These are phyloP conservation scores for Monotropa hypopitys DNA, from an alignment of 179 eudicot genomes.

Conservation along the genomic window DNA sequence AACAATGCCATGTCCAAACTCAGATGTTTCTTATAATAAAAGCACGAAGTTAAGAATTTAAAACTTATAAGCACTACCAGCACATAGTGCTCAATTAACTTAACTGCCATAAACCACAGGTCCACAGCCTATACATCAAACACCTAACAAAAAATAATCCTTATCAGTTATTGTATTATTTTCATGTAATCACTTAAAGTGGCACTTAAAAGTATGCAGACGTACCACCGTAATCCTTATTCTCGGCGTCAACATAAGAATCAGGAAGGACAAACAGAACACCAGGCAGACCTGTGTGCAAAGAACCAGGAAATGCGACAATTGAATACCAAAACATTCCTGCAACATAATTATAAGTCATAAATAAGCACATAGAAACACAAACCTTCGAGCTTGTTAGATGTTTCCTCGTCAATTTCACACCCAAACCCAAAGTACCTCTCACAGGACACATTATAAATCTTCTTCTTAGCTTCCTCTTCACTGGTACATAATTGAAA, in stretches of 20 bases:
- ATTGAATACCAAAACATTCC: not conserved
- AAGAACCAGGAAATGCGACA: not conserved
- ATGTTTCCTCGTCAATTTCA: constrained; percentile 88
- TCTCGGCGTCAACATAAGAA: constrained; percentile 89
- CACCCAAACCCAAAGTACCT: constrained; percentile 96
- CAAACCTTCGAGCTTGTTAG: constrained; percentile 88
- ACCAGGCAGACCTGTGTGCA: constrained; percentile 63
- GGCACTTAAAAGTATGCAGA: not conserved
- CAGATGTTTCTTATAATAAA: not conserved
- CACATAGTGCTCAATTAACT: not conserved
- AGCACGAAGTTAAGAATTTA: not conserved
- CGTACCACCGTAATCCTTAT: constrained; percentile 94
- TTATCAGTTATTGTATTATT: too few species aligned
- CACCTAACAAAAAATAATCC: not conserved
- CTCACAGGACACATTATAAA: constrained; percentile 87
- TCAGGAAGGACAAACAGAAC: constrained; percentile 93
- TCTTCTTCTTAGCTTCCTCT: constrained; percentile 84
- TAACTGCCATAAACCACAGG: not conserved
- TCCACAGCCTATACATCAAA: not conserved
- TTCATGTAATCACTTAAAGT: not conserved
- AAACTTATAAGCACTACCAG: not conserved
- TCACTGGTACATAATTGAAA: constrained; percentile 29
- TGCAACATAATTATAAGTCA: not conserved
- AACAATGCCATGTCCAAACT: not conserved
- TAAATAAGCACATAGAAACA: not conserved